Evolutionary conservation across 257 asterid genomes (phyloP).

Genomic region (Solanum gandarillasii): DNA sequence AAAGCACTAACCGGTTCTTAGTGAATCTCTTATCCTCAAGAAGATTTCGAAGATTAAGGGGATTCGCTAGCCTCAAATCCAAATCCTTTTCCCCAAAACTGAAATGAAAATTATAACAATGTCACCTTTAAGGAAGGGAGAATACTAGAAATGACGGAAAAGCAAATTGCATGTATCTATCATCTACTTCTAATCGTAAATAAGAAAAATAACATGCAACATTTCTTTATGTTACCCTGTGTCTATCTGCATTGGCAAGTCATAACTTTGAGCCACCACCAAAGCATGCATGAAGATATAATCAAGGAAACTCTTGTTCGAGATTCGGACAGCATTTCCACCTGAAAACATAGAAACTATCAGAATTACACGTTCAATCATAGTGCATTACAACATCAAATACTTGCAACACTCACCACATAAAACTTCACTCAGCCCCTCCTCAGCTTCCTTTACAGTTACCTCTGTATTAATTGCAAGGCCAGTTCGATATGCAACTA

Average conservation of each 20-base stretch:
- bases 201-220: neutral
- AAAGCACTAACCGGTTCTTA: constrained; percentile 58
- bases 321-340: constrained; percentile 57
- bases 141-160: neutral
- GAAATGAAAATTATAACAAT: neutral
- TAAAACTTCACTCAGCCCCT: constrained; percentile 49
- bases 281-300: constrained; percentile 54
- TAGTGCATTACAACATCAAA: neutral
- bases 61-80: constrained; percentile 72
- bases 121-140: neutral
- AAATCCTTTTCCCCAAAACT: constrained; percentile 89
- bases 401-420: constrained; percentile 28
- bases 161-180: neutral
- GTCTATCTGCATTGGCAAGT: constrained; percentile 89
- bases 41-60: constrained; percentile 79
- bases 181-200: neutral
- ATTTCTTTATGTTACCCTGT: constrained; percentile 54
- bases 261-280: constrained; percentile 66
- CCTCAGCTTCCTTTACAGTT: constrained; percentile 58
- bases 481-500: constrained; percentile 92
- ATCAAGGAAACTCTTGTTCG: constrained; percentile 66
- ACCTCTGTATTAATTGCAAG: constrained; percentile 66
- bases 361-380: constrained; percentile 2
- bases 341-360: constrained; percentile 31
- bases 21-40: constrained; percentile 76